Evolutionary conservation across 768 basidiomycete genomes (phyloP), one percentile per base, ranked within the genome.

Genomic region (Vararia minispora): DNA sequence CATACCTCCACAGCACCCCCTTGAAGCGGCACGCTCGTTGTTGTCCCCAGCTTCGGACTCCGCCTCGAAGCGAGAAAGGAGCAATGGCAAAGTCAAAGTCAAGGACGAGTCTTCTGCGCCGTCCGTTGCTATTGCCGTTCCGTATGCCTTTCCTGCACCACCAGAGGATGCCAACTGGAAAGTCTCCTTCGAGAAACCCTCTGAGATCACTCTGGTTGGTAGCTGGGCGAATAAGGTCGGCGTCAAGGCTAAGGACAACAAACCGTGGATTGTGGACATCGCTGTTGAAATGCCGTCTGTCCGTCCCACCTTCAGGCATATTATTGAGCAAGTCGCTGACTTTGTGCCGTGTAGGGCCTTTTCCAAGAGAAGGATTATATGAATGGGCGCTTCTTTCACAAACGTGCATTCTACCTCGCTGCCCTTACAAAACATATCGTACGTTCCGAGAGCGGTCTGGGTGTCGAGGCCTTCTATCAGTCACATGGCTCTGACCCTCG

Each of bases 311-410:
- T 22, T 16, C 7, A 21, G 4, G 17, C 33, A 13, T 40, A 25
- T 27, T 25, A 31, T 24, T 10, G 24, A 20, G 11, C 5, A 11
- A 6, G 13, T 14, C 11, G 12, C 30, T 46, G 14, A 41, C 6
- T 16, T 30, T 29, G 8, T 16, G 32, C 17, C n/a, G 8, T 24
- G 4, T 39, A 85, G 83, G 56, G 49, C 33, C 63, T 95, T n/a
- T 92, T 98, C 52, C 88, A 94, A 63, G 88, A 92, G 52, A 99
- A 98, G 55, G 92, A 98, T 53, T 87, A 89, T 47, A 65, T 90
- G 41, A 81, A 91, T 53, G 73, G 78, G 6, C 75, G 95, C 9
- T 90, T 83, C 56, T 92, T 94, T 55, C 83, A 92, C 54, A 98
- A 98, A 54, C 70, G 87, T 27, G 79, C 88, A 0, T 90, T 83